phyloP scores from a whole-genome alignment of 2,329 filamentous ascomycete species.

The Clonostachys sp. region DNA sequence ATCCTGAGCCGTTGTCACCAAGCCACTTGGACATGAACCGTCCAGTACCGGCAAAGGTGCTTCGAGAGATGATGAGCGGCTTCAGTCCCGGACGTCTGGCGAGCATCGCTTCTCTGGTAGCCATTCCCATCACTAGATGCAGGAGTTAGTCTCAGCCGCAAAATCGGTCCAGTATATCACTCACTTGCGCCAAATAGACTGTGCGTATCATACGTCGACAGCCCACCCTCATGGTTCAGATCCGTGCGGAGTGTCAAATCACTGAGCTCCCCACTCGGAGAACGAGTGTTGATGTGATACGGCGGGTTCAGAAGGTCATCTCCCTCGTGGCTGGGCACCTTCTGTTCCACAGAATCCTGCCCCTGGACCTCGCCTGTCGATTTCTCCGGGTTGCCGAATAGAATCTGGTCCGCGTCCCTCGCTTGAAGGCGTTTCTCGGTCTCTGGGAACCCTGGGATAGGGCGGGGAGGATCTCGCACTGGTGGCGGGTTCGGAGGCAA shows the following conservation, averaged over 20 bases:
- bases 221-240: conserved; percentile 61
- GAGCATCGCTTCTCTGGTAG: conserved; percentile 59
- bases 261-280: conserved; percentile 31
- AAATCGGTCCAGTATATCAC: not conserved
- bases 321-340: conserved; percentile 1
- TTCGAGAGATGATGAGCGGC: conserved; percentile 69
- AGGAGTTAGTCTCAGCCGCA: conserved; percentile 10
- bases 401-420: not conserved
- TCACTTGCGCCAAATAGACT: conserved; percentile 57
- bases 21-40: conserved; percentile 58
- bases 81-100: conserved; percentile 54
- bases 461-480: conserved; percentile 1
- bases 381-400: not conserved
- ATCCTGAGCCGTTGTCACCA: conserved; percentile 50
- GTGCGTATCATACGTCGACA: conserved; percentile 68
- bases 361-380: not conserved
- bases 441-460: conserved; percentile 3
- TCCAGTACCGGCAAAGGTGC: conserved; percentile 71
- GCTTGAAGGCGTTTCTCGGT: not conserved
- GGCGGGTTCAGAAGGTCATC: conserved; percentile 7
- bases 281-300: conserved; percentile 5
- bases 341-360: not conserved
- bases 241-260: conserved; percentile 63
- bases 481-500: conserved; percentile 7
- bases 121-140: conserved; percentile 64